These are phyloP conservation scores for Trichomonas vaginalis DNA, from an alignment of 208 protist species.

Conservation along the genomic window DNA sequence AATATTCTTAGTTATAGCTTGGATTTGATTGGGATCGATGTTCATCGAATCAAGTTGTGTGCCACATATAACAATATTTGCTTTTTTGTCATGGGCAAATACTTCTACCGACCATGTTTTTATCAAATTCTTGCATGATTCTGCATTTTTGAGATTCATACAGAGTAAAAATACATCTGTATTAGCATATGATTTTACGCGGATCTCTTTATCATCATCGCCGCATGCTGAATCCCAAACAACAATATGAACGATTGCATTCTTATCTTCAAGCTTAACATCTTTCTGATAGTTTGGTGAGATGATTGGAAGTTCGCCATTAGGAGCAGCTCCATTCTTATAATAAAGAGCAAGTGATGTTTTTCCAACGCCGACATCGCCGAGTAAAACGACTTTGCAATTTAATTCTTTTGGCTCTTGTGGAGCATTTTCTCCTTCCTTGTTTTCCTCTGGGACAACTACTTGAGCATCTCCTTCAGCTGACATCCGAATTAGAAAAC, in stretches of 20 bases:
- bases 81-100: no score
- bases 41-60: conserved; percentile 55
- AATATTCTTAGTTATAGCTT: neutral
- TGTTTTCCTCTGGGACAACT: neutral
- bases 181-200: conserved; percentile 15
- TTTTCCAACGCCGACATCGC: neutral
- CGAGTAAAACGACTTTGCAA: neutral
- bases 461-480: neutral
- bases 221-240: conserved; percentile 56
- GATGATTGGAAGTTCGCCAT: neutral
- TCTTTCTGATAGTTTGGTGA: neutral
- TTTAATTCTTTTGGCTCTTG: neutral
- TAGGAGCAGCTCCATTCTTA: neutral
- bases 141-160: conserved; percentile 24
- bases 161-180: conserved; percentile 29
- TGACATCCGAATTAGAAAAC: neutral
- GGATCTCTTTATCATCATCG: neutral
- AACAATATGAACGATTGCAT: neutral
- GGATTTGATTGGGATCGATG: neutral
- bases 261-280: neutral
- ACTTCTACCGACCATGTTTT: conserved; percentile 42
- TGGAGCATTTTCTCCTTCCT: neutral
- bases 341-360: neutral
- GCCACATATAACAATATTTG: conserved; percentile 57
- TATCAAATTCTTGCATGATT: conserved; percentile 51